Percentiles rank a stretch among this genome's conserved stretches.
Evolutionary conservation across 495 filamentous ascomycete species (phyloP).

Genomic region (Barbatosphaeria neglecta): DNA sequence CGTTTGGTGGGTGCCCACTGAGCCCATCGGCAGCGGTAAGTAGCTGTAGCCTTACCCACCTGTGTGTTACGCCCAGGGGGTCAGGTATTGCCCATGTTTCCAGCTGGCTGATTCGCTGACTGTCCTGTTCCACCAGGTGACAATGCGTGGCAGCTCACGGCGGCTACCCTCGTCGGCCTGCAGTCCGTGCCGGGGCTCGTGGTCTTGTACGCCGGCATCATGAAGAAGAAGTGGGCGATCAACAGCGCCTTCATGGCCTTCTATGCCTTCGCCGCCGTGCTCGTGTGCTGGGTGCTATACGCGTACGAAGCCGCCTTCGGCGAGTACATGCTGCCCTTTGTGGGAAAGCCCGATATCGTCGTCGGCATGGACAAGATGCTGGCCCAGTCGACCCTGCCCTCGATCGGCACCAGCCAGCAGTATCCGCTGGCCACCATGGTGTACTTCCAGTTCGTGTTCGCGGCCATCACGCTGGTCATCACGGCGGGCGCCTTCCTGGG

Average conservation of each 20-base stretch:
- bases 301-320: slow-evolving; percentile 44
- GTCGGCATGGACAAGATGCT: slow-evolving; percentile 36
- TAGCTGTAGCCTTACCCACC: background rate
- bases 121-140: slow-evolving; percentile 32
- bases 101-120: background rate
- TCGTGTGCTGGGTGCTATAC: slow-evolving; percentile 47
- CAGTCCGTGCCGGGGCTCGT: slow-evolving; percentile 45
- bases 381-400: slow-evolving; percentile 30
- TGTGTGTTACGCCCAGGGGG: background rate
- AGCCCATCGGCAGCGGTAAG: background rate
- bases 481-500: slow-evolving; percentile 39
- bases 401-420: slow-evolving; percentile 24
- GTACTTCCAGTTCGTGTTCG: slow-evolving; percentile 51
- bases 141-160: slow-evolving; percentile 47
- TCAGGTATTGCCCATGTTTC: background rate
- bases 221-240: slow-evolving; percentile 48
- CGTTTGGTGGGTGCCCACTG: background rate
- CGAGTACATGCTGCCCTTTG: slow-evolving; percentile 38
- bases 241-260: slow-evolving; percentile 47
- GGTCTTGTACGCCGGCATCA: slow-evolving; percentile 42
- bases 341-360: slow-evolving; percentile 37
- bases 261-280: slow-evolving; percentile 41
- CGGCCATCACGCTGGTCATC: slow-evolving; percentile 45
- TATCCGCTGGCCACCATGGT: slow-evolving; percentile 45
- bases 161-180: slow-evolving; percentile 40